Percentiles rank a stretch among this genome's conserved stretches.
Conservation (phyloP, 208 protist species). For the Trypanosoma congolense region DNA sequence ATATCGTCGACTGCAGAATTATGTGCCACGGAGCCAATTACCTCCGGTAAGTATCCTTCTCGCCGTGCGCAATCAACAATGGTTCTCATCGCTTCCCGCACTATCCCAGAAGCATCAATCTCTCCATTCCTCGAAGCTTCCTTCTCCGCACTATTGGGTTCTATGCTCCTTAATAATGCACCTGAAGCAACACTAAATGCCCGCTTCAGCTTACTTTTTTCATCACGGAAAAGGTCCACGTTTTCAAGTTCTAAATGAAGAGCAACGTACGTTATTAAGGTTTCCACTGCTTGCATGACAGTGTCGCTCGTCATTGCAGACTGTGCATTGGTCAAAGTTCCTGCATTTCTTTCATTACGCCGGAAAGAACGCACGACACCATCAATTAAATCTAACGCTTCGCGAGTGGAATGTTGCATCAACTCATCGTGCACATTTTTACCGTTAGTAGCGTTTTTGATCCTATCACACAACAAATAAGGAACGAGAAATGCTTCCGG, state of each 20-base stretch:
- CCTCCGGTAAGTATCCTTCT: neutral
- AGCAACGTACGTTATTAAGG: neutral
- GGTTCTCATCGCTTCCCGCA: neutral
- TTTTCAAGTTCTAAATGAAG: neutral
- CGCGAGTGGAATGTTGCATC: neutral
- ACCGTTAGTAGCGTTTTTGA: neutral
- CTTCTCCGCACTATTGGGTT: neutral
- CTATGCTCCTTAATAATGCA: neutral
- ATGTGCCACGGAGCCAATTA: too few relatives aligned
- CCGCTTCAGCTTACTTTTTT: neutral
- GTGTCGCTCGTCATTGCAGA: neutral
- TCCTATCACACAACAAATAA: neutral
- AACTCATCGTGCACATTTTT: neutral
- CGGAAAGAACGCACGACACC: neutral
- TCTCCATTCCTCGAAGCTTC: neutral
- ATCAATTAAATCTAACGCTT: slow-evolving; percentile 6
- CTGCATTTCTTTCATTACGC: neutral
- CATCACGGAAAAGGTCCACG: neutral
- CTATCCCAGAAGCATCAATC: neutral
- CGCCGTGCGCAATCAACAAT: neutral
- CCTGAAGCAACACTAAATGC: neutral
- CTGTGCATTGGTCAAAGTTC: neutral
- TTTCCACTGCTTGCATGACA: neutral
- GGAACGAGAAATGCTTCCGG: neutral
- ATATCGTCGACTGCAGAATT: too few relatives aligned